Evolutionary conservation across 768 basidiomycete species (phyloP).

Genomic region (Piloderma croceum): DNA sequence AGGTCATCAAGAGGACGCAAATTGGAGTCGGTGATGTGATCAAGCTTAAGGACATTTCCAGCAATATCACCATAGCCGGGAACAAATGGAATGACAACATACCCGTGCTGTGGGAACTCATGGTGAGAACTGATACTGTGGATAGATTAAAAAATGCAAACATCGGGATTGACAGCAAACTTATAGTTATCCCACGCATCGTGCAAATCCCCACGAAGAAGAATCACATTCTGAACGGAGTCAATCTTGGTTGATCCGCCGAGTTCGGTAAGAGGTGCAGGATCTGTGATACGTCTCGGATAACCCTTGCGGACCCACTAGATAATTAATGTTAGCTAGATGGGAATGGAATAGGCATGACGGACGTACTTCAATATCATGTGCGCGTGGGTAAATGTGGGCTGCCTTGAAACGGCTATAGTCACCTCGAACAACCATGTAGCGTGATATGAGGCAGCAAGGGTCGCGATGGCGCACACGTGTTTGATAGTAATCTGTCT

Average conservation of each 20-base stretch:
- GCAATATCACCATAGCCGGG: conserved; percentile 22
- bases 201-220: conserved; percentile 21
- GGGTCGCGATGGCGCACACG: too few species aligned
- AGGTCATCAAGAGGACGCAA: conserved; percentile 28
- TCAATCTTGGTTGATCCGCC: conserved; percentile 17
- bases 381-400: conserved; percentile 20
- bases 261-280: conserved; percentile 4
- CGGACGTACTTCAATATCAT: conserved; percentile 20
- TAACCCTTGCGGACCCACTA: conserved; percentile 19
- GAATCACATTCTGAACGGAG: conserved; percentile 24
- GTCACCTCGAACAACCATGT: too few species aligned
- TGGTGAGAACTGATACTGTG: too few species aligned
- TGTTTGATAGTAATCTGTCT: too few species aligned
- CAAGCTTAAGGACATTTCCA: conserved; percentile 19
- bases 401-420: too few species aligned
- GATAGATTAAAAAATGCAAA: conserved; percentile 13
- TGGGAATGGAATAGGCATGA: too few species aligned
- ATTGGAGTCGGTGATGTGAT: conserved; percentile 25
- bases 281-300: conserved; percentile 15
- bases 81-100: conserved; percentile 26
- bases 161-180: conserved; percentile 23
- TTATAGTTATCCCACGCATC: conserved; percentile 21
- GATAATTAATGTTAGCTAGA: conserved; percentile 3
- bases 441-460: too few species aligned
- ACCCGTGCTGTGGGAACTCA: conserved; percentile 27